Base-by-base conservation (phyloP, 2,329 filamentous ascomycete species). In the Geoglossum cookeanum region DNA sequence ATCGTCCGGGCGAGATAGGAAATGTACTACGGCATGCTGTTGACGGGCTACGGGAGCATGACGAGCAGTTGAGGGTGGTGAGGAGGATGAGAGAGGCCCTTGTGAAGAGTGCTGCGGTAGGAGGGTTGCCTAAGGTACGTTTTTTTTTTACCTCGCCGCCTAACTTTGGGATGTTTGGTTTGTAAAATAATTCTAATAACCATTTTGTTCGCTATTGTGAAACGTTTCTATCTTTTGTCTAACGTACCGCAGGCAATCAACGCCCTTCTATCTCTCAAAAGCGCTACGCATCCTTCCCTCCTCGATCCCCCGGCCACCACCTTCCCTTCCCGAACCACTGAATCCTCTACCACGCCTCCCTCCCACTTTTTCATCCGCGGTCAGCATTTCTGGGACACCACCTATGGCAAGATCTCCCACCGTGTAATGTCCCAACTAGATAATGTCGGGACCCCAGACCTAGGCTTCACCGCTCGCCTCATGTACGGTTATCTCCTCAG, bases 401-500 rank as follows among this genome's bases (percentile, higher is more conserved):
- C 76, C 29, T 78, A 78, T 62, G 75, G 74, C 61, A 75, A 75
- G 59, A 67, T 78, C n/a, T 67, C 72, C 6, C 66, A 65, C 59
- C 67, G 72, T 9, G 69, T 77, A 55, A 75, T 75, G 71, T 65
- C 68, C 0, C 71, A 74, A 56, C 72, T 78, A 70, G 71, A 75
- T 60, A 65, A 65, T 45, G 74, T 68, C 7, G 75, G 75, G 8
- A 75, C 74, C 4, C 72, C 75, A 57, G 75, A 78, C 61, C 65
- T 78, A 3, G 74, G 73, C 1, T 63, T 75, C 54, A 68, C 70
- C 1, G 75, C 73, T 0, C 67, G 73, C 13, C 65, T 78, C 53
- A 68, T 75, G 61, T 78, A 78, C 61, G 73, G 72, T 4, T 71
- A 75, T 59, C 63, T 77, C 7, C 63, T 78, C 42, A 75, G 72